phyloP scores from a whole-genome alignment of 371 early-diverging fungal species.

The Mucor velutinosus region DNA sequence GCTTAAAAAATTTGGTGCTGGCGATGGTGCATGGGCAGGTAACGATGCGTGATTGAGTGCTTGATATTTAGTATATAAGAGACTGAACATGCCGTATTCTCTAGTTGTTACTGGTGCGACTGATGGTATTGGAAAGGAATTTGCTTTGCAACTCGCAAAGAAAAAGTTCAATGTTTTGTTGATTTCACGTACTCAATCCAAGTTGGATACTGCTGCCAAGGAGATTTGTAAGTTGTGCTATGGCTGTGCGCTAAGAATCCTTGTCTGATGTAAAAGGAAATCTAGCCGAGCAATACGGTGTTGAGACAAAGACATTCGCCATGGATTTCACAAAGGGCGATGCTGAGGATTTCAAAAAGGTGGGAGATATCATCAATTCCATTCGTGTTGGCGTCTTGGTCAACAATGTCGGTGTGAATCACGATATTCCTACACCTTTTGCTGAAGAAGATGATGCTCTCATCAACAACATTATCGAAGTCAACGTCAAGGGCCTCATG shows the following conservation, averaged over 20 bases:
- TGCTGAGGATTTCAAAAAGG: conserved; percentile 66
- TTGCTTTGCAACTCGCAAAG: conserved; percentile 89
- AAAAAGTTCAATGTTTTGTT: conserved; percentile 87
- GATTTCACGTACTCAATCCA: conserved; percentile 84
- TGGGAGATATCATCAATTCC: conserved; percentile 58
- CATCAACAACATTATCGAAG: conserved; percentile 79
- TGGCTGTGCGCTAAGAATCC: too few species aligned
- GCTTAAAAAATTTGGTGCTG: conserved; percentile 84
- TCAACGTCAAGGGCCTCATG: conserved; percentile 87
- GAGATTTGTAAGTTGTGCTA: conserved; percentile 62
- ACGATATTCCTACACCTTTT: conserved; percentile 85
- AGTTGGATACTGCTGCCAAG: conserved; percentile 78
- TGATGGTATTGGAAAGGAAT: conserved; percentile 97
- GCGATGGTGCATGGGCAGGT: conserved; percentile 86
- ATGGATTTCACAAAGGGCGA: conserved; percentile 83
- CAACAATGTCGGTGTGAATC: conserved; percentile 94
- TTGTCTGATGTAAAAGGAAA: background rate
- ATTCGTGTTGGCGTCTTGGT: conserved; percentile 78
- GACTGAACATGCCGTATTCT: background rate
- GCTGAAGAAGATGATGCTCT: conserved; percentile 73
- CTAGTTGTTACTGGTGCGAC: conserved; percentile 96
- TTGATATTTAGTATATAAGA: background rate
- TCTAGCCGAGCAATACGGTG: conserved; percentile 51
- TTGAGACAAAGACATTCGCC: conserved; percentile 73
- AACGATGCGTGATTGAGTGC: conserved; percentile 3